Base-by-base conservation (phyloP, 495 filamentous ascomycete genomes). In the Xylaria curta region DNA sequence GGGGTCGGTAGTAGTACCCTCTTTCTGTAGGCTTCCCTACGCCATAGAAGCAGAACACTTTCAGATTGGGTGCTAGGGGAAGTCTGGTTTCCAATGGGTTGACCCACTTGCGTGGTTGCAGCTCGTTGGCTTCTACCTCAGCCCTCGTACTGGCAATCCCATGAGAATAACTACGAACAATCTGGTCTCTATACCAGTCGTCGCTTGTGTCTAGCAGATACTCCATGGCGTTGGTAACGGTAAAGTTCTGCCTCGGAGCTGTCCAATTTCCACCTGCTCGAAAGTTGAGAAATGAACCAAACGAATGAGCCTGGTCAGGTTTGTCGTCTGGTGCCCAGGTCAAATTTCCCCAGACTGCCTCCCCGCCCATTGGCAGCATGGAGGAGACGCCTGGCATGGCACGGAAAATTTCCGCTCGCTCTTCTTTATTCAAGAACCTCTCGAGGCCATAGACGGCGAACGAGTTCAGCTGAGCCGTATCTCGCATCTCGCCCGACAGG, bases 11-110 rank as follows among this genome's bases (percentile, higher is more conserved):
- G 81, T 91, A 99, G 81, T 98, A 99, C 62, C 90, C 89, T 61
- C 95, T 87, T 80, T 98, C 95, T 0, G 95, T 97, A 15, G 92
- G 90, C 80, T 98, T 98, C 8, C 92, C 93, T 33, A 97, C 87
- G 46, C 93, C 96, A 79, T 99, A 98, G 84, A 99, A 98, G 82
- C 96, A 99, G 79, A 96, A 99, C 24, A 99, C 93, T 84, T 97
- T 98, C 80, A 99, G 87, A 77, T 89, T 92, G 0, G 96, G 96
- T 17, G 96, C 96, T 58, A 92, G 85, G 0, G 96, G 96, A 0
- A 99, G 86, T 9, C 97, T 89, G 1, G 94, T 91, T 76, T 98
- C 97, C 26, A 99, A 88, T 0, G 96, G 96, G 79, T 99, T 99
- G 56, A 97, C 87, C 96, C 96, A 99, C 77, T 95, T 98, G 49